Base-by-base conservation (phyloP, 139 green algal species). In the Coelastrella sp. region DNA sequence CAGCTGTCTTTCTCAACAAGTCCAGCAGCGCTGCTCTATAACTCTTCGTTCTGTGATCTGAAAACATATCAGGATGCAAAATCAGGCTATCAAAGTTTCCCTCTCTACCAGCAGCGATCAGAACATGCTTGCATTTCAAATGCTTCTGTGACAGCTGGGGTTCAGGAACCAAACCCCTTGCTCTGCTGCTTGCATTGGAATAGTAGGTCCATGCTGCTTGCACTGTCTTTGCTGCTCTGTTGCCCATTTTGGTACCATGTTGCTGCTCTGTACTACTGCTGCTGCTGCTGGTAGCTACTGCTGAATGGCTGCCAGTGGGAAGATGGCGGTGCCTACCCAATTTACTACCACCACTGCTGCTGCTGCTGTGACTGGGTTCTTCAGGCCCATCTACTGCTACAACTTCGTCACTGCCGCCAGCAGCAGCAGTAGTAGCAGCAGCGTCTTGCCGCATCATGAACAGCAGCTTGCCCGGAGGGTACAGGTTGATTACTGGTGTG, bases 1-100 rank as follows among this genome's bases (percentile, higher is more conserved):
- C n/a, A n/a, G n/a, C n/a, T n/a, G n/a, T n/a, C n/a, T 37, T 48
- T n/a, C 51, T 68, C 8, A 81, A 35, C 32, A 64, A 37, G 27
- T 82, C 75, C 34, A 82, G 51, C 75, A 82, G 75, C n/a, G 75
- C 75, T 15, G 75, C 75, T 35, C 75, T 68, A 45, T 82, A 82
- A 60, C 75, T 82, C 11, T 34, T n/a, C 7, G 75, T 82, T 53
- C 75, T 51, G 21, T 82, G 75, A 8, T 82, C 75, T 4, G 17
- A 23, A 37, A 82, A 82, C 75, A 82, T 82, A n/a, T 82, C 75
- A 19, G 75, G 51, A 34, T 82, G 75, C 34, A 82, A 53, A 23
- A 82, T 53, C 75, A 82, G 2, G 5, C 4, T 23, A 35, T 82
- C 75, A 59, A 82, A 82, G 21, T 82, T 51, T 1, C 75, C 75